Conservation (phyloP, 345 rosid genomes). For the Cochlearia excelsa region DNA sequence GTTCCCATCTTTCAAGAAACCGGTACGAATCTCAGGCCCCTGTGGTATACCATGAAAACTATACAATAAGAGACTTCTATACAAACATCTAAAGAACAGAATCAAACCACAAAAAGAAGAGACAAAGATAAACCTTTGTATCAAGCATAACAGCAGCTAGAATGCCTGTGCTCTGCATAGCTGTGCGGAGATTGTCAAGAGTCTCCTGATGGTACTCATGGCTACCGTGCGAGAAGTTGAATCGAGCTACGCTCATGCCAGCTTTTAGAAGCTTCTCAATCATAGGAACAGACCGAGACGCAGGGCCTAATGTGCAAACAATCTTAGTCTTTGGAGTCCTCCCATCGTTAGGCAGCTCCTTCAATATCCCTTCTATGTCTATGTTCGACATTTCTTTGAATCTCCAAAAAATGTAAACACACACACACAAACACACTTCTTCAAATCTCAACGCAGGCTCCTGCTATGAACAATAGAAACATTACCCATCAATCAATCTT, state of each 20-base stretch:
- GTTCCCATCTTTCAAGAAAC: slow-evolving; percentile 31
- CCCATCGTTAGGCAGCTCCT: slow-evolving; percentile 53
- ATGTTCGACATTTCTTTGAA: slow-evolving; percentile 66
- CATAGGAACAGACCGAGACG: slow-evolving; percentile 55
- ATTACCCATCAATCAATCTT: slow-evolving; percentile 11
- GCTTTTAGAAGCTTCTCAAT: slow-evolving; percentile 33
- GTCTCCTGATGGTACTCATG: slow-evolving; percentile 28
- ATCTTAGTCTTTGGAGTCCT: slow-evolving; percentile 51
- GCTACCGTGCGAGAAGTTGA: slow-evolving; percentile 20
- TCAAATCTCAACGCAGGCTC: slow-evolving; percentile 1
- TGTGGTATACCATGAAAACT: not conserved
- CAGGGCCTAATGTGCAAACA: slow-evolving; percentile 61
- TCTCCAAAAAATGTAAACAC: not conserved
- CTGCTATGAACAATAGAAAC: slow-evolving; percentile 2
- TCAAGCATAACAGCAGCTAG: slow-evolving; percentile 30
- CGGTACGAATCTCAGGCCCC: slow-evolving; percentile 29
- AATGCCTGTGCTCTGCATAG: slow-evolving; percentile 26
- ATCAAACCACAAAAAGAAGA: not conserved
- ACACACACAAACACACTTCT: not conserved
- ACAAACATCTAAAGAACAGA: not conserved
- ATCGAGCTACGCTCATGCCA: slow-evolving; percentile 24
- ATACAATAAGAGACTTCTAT: not conserved
- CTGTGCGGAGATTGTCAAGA: slow-evolving; percentile 25
- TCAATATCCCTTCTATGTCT: slow-evolving; percentile 74
- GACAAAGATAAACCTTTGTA: slow-evolving; percentile 17